A percentile compares a stretch with the other conserved stretches of the same genome.
These are phyloP conservation scores for Boletus sp. DNA, from an alignment of 1,284 basidiomycete genomes.

Conservation along the genomic window DNA sequence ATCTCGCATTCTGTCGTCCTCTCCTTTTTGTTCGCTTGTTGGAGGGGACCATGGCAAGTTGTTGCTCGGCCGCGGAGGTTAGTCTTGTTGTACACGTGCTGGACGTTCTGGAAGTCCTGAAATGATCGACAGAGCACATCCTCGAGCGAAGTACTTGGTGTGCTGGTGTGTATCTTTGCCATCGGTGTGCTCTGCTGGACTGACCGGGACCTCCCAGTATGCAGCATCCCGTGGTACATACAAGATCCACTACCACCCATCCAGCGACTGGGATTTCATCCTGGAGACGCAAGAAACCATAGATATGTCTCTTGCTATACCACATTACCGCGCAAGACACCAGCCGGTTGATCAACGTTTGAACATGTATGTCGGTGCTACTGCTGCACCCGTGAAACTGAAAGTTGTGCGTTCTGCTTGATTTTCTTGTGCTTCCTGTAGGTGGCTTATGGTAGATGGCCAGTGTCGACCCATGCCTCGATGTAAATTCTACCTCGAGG, in stretches of 20 bases:
- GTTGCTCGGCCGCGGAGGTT: constrained; percentile 31
- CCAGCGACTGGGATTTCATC: constrained; percentile 60
- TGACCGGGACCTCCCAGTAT: constrained; percentile 14
- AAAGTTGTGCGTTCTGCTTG: constrained; percentile 56
- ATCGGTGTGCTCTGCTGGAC: neutral
- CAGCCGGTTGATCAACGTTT: constrained; percentile 68
- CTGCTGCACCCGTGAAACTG: constrained; percentile 53
- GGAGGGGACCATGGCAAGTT: constrained; percentile 20
- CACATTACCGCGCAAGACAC: constrained; percentile 68
- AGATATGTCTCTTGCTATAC: constrained; percentile 63
- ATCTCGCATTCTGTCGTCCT: constrained; percentile 1
- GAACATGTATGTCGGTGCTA: constrained; percentile 58
- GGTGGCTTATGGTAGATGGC: constrained; percentile 5
- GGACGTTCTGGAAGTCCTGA: constrained; percentile 6
- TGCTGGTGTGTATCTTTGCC: constrained; percentile 12
- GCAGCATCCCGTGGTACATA: constrained; percentile 38
- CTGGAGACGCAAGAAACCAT: constrained; percentile 51
- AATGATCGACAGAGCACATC: constrained; percentile 22
- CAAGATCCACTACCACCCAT: constrained; percentile 53
- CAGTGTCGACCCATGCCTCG: constrained; percentile 64
- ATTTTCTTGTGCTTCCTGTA: neutral
- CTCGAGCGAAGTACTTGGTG: constrained; percentile 17
- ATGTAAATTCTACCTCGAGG: constrained; percentile 61
- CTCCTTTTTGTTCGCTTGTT: neutral
- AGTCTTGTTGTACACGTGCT: constrained; percentile 4